Percentiles rank a stretch among this genome's conserved stretches.
These are phyloP conservation scores for Exophiala mesophila DNA, from an alignment of 2,329 filamentous ascomycete species.

Conservation along the genomic window DNA sequence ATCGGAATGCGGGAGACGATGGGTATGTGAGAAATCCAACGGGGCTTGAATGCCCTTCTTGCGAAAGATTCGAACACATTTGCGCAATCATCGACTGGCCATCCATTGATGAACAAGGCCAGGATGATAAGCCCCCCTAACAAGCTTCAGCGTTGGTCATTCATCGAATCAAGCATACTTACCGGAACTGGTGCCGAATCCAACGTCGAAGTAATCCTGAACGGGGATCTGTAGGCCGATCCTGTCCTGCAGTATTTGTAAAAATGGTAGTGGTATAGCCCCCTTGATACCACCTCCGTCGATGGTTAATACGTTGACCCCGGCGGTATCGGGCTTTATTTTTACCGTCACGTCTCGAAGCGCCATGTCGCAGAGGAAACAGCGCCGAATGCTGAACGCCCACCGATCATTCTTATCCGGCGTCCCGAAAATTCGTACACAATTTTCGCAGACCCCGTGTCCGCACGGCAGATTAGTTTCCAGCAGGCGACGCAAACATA, in stretches of 20 bases:
- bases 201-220: slow-evolving; percentile 14
- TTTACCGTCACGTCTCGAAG: slow-evolving; percentile 8
- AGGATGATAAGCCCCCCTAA: slow-evolving; percentile 23
- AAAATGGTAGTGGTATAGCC: slow-evolving; percentile 21
- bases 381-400: slow-evolving; percentile 6
- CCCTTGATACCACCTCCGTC: slow-evolving; percentile 27
- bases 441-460: slow-evolving; percentile 13
- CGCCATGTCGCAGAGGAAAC: slow-evolving; percentile 11
- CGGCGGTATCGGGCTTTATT: slow-evolving; percentile 27
- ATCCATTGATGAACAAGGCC: slow-evolving; percentile 17
- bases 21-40: slow-evolving; percentile 10
- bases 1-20: slow-evolving; percentile 10
- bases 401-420: slow-evolving; percentile 4
- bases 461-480: slow-evolving; percentile 12
- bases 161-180: slow-evolving; percentile 3
- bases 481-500: slow-evolving; percentile 14
- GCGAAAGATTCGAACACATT: slow-evolving; percentile 17
- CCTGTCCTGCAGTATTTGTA: slow-evolving; percentile 8
- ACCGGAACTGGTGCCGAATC: slow-evolving; percentile 17
- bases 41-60: slow-evolving; percentile 20
- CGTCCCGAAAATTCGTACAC: slow-evolving; percentile 10
- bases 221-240: slow-evolving; percentile 11
- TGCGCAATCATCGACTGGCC: slow-evolving; percentile 19
- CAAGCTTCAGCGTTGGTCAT: slow-evolving; percentile 6
- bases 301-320: slow-evolving; percentile 28